These are phyloP conservation scores for Plenodomus biglobosus DNA, from an alignment of 2,329 filamentous ascomycete species.

Conservation along the genomic window DNA sequence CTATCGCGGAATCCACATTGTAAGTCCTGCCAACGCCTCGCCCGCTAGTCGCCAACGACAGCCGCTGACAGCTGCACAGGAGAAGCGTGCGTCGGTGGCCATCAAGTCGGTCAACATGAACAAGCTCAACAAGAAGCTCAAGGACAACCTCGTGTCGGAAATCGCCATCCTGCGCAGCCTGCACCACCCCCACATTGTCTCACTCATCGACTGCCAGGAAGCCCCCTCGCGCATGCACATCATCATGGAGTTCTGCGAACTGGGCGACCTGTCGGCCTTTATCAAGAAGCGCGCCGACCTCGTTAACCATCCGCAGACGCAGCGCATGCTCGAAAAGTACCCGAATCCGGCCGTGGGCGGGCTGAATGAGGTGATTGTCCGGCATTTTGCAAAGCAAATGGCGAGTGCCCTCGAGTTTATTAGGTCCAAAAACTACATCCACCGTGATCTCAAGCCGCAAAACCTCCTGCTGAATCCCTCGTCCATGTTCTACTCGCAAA, in stretches of 20 bases:
- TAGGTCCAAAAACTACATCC: slow-evolving; percentile 80
- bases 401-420: slow-evolving; percentile 89
- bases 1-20: slow-evolving; percentile 82
- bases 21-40: slow-evolving; percentile 44
- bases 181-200: slow-evolving; percentile 94
- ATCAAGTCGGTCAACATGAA: slow-evolving; percentile 94
- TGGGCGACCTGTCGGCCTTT: slow-evolving; percentile 91
- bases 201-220: slow-evolving; percentile 92
- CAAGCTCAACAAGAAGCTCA: slow-evolving; percentile 92
- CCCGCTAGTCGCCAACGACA: not conserved
- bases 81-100: slow-evolving; percentile 78
- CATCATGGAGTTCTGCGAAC: slow-evolving; percentile 97
- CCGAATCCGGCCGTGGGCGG: slow-evolving; percentile 80
- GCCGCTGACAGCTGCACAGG: slow-evolving; percentile 52
- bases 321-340: slow-evolving; percentile 91
- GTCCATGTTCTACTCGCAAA: slow-evolving; percentile 64
- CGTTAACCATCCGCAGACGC: slow-evolving; percentile 74
- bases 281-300: slow-evolving; percentile 92
- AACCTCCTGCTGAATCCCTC: slow-evolving; percentile 90
- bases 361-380: slow-evolving; percentile 93
- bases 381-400: slow-evolving; percentile 95
- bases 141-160: slow-evolving; percentile 92
- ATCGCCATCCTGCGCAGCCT: slow-evolving; percentile 93
- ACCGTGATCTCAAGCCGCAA: slow-evolving; percentile 96
- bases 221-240: slow-evolving; percentile 87